Conservation (phyloP, 1,284 basidiomycete species). For the Mrakiaceae sp. region DNA sequence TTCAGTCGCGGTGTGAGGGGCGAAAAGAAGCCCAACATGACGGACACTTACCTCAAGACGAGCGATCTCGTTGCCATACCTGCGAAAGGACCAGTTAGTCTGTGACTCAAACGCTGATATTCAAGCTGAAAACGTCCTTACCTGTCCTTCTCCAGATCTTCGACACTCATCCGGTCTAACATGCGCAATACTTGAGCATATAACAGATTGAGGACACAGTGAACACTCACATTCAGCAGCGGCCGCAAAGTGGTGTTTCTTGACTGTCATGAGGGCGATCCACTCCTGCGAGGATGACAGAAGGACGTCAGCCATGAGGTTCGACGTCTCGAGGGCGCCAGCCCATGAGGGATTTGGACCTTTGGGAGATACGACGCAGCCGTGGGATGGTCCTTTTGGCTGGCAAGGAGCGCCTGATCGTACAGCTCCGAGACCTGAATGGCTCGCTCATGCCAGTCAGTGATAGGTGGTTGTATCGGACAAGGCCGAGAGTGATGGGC, state of each 20-base stretch:
- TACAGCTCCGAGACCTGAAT: constrained; percentile 58
- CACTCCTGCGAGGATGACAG: constrained; percentile 47
- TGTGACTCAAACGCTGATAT: not conserved
- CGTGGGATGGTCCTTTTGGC: constrained; percentile 43
- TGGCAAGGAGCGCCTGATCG: constrained; percentile 42
- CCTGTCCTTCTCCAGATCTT: constrained; percentile 78
- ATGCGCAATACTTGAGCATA: not conserved
- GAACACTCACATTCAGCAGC: constrained; percentile 56
- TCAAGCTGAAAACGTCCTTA: constrained; percentile 23
- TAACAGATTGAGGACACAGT: not conserved
- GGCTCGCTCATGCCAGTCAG: not conserved
- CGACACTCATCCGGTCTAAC: constrained; percentile 62
- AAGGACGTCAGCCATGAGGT: not conserved
- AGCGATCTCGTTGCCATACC: constrained; percentile 75
- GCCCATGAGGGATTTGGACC: not conserved
- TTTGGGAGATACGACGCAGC: constrained; percentile 32
- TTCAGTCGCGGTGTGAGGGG: not conserved
- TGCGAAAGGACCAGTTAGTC: constrained; percentile 28
- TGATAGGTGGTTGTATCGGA: no score
- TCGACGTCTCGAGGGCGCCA: not conserved
- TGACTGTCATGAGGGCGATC: constrained; percentile 70
- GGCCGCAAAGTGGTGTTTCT: constrained; percentile 75
- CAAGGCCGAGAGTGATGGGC: not conserved
- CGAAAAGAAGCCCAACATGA: not conserved
- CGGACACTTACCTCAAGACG: constrained; percentile 39